Evolutionary conservation across 225 moss, liverwort and hornwort species (phyloP).

Genomic region (Ulota crispa): DNA sequence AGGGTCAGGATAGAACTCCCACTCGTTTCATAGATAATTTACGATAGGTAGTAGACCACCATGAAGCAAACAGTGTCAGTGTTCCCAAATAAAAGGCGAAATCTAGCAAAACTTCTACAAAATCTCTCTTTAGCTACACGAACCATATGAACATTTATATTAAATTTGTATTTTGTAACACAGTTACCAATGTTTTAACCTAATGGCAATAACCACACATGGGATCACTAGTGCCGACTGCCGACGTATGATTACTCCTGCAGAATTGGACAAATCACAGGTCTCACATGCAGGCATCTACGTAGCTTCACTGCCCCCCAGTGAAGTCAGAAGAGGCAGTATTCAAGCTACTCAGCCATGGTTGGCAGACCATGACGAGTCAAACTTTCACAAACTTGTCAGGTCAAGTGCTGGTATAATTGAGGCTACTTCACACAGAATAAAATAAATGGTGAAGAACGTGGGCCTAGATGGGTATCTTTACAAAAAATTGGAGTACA

Average conservation of each 20-base stretch:
- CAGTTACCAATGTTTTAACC: too few relatives aligned
- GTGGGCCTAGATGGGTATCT: constrained; percentile 20
- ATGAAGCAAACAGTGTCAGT: background rate
- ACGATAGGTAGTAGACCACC: background rate
- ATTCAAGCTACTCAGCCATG: background rate
- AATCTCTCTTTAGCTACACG: too few relatives aligned
- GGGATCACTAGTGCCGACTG: too few relatives aligned
- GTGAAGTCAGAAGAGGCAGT: background rate
- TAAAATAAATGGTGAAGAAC: background rate
- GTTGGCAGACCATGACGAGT: constrained; percentile 9
- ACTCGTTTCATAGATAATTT: background rate
- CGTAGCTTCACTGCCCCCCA: background rate
- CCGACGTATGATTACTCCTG: background rate
- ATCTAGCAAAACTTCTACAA: too few relatives aligned
- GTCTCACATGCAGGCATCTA: background rate
- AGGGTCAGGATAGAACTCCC: background rate
- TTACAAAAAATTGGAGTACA: constrained; percentile 41
- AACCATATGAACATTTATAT: too few relatives aligned
- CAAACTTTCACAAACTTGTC: constrained; percentile 5
- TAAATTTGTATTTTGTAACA: too few relatives aligned
- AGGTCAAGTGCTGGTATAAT: constrained; percentile 8
- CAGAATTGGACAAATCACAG: background rate
- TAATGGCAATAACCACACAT: too few relatives aligned
- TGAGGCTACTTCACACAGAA: background rate
- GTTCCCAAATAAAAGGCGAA: too few relatives aligned